Percentiles rank a stretch among this genome's conserved stretches.
Evolutionary conservation across 345 rosid species (phyloP).

Genomic region (Eutrema yunnanense): DNA sequence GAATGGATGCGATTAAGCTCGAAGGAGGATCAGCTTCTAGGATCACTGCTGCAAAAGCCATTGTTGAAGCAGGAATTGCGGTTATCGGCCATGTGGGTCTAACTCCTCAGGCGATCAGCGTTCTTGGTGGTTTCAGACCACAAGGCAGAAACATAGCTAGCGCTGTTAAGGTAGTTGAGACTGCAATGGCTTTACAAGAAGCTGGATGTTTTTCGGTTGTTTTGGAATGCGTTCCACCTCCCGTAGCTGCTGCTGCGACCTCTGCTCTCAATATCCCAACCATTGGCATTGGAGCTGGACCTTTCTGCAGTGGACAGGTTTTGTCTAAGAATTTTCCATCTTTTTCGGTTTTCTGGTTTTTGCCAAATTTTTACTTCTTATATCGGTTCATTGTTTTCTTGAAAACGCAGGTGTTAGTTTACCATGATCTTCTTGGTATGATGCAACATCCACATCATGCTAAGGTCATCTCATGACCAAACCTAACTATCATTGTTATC

Average conservation of each 20-base stretch:
- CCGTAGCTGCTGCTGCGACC: slow-evolving; percentile 86
- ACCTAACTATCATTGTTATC: neutral
- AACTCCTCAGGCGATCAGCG: slow-evolving; percentile 92
- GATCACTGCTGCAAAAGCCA: slow-evolving; percentile 70
- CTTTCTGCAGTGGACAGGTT: slow-evolving; percentile 93
- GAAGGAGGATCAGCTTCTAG: slow-evolving; percentile 84
- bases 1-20: slow-evolving; percentile 83
- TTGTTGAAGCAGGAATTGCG: slow-evolving; percentile 86
- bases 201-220: slow-evolving; percentile 87
- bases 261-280: slow-evolving; percentile 78
- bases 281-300: slow-evolving; percentile 92
- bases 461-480: slow-evolving; percentile 42
- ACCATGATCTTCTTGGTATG: slow-evolving; percentile 92
- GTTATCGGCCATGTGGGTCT: slow-evolving; percentile 89
- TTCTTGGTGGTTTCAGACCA: slow-evolving; percentile 91
- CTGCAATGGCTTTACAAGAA: slow-evolving; percentile 85
- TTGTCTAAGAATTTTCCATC: neutral
- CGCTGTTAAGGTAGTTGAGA: slow-evolving; percentile 87
- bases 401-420: slow-evolving; percentile 58
- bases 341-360: neutral
- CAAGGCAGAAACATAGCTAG: slow-evolving; percentile 71
- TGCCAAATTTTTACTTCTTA: neutral
- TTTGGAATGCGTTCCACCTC: slow-evolving; percentile 79
- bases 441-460: slow-evolving; percentile 97
- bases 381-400: neutral